Conservation (phyloP, 2,329 filamentous ascomycete species). For the Aspergillus quadricinctus region DNA sequence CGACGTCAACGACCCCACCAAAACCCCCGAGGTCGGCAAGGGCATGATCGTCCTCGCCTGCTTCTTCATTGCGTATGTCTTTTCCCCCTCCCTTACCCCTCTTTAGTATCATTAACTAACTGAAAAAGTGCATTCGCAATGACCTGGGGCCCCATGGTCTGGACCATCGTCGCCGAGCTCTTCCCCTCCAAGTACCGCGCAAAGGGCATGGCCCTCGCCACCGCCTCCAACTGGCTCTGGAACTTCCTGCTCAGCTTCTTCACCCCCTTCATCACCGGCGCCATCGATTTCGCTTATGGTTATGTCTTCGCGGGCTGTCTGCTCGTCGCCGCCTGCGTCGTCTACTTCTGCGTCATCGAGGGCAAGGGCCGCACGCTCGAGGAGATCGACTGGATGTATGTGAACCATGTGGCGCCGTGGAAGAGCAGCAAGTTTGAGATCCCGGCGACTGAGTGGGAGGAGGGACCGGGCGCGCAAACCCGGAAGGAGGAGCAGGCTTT, state of each 20-base stretch:
- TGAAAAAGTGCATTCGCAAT: constrained; percentile 52
- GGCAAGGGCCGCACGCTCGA: constrained; percentile 65
- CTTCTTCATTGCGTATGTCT: constrained; percentile 59
- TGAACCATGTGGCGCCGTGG: constrained; percentile 57
- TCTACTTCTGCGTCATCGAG: constrained; percentile 70
- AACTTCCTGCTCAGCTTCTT: constrained; percentile 72
- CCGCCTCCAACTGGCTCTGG: constrained; percentile 70
- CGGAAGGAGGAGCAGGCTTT: background rate
- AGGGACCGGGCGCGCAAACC: background rate
- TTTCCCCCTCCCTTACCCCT: too few species aligned
- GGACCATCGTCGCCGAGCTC: constrained; percentile 43
- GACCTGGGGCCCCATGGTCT: constrained; percentile 61
- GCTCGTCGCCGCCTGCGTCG: constrained; percentile 57
- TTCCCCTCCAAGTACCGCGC: constrained; percentile 52
- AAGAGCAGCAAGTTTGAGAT: constrained; percentile 49
- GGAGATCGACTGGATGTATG: constrained; percentile 72
- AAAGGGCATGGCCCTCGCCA: constrained; percentile 70
- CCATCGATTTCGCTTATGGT: constrained; percentile 69
- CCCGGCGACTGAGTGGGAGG: background rate
- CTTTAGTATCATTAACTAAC: background rate
- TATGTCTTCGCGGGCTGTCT: constrained; percentile 74
- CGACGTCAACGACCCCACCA: constrained; percentile 32
- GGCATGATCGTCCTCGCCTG: constrained; percentile 68
- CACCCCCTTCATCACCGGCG: constrained; percentile 68
- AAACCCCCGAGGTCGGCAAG: constrained; percentile 50